Base-by-base conservation (phyloP, 306 rosid genomes). In the Senna siamea region DNA sequence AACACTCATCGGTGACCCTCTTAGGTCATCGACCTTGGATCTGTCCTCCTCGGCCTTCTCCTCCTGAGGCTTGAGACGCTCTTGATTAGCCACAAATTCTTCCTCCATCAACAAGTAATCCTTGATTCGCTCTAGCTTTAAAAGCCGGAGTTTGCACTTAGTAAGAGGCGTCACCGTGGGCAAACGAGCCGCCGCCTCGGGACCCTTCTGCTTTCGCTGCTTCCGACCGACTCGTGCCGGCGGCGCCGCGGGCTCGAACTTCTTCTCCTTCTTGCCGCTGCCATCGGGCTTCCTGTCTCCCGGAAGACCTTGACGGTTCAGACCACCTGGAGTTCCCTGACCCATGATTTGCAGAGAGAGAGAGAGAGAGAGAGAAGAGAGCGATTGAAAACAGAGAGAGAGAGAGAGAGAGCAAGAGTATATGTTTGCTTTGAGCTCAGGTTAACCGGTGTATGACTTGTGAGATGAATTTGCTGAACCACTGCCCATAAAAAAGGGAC, bases 1-100 rank as follows among this genome's bases (percentile, higher is more conserved):
- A 7, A 94, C 99, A 51, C 97, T 91, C 99, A 94, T 94, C 1
- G 99, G 99, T 13, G 99, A 89, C 6, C 99, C 99, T 8, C 99
- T 77, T 20, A 94, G 97, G 48, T 94, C 99, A 56, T 94, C 99
- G 34, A 94, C 99, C 84, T 94, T 94, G 55, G 99, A 94, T 85
- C 97, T 83, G 66, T 94, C 97, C n/a, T 94, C 99, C 80, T 94
- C 99, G 2, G 97, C 97, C 62, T 92, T 94, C 81, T 94, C 99
- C 80, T 94, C 97, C 76, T 92, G 97, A 0, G 99, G 99, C 79
- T 94, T 94, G 19, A 94, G 86, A 57, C 99, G 74, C 80, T 94
- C 99, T 80, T 94, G 97, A 79, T 92, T 94, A 32, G 90, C 87
- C 14, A 94, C 99, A 52, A 94, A 94, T 75, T 94, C 99, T 61